These are phyloP conservation scores for Populus hybrid DNA, from an alignment of 441 rosid species.

Conservation along the genomic window DNA sequence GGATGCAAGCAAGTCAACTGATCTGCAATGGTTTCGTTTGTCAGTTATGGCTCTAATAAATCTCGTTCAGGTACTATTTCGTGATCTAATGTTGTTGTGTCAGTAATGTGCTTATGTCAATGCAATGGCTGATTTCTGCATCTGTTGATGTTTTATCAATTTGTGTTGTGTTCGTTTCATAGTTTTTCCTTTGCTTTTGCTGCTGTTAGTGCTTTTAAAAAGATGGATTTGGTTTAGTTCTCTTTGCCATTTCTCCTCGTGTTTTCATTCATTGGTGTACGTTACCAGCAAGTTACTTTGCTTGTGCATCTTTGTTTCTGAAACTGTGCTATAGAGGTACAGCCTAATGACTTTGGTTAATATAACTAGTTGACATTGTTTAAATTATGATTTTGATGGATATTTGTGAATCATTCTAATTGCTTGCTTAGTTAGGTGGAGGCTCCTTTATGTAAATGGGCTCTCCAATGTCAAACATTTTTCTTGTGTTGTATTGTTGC, in stretches of 20 bases:
- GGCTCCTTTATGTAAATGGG: neutral
- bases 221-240: slow-evolving; percentile 1
- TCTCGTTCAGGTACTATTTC: slow-evolving; percentile 73
- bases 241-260: neutral
- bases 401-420: neutral
- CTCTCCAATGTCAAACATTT: neutral
- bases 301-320: slow-evolving; percentile 3
- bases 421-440: neutral
- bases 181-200: neutral
- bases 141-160: neutral
- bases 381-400: neutral
- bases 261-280: slow-evolving; percentile 1
- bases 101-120: neutral
- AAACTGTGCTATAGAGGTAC: neutral
- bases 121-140: neutral
- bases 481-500: neutral
- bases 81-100: neutral
- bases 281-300: neutral
- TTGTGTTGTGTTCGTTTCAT: neutral
- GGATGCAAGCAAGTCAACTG: slow-evolving; percentile 64
- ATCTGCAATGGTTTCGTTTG: slow-evolving; percentile 65
- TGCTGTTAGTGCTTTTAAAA: neutral
- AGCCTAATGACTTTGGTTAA: neutral
- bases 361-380: neutral
- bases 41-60: slow-evolving; percentile 70